Evolutionary conservation across 129 eudicot genomes (phyloP).

Genomic region (Arctium minus): DNA sequence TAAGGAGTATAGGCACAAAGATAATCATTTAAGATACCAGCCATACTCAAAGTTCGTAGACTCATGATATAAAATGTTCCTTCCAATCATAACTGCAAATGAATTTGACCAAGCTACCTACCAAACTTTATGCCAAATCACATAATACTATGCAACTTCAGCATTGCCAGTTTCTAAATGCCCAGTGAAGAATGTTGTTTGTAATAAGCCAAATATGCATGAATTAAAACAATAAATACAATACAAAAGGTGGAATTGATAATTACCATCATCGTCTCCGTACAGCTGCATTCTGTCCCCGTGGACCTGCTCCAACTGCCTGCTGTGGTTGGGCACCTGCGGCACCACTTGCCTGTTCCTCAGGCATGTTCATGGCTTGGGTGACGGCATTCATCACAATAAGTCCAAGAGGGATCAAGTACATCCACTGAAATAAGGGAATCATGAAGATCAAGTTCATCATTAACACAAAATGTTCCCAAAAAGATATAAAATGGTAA

Average conservation of each 20-base stretch:
- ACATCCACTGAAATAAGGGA: conserved; percentile 76
- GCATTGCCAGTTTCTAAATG: background rate
- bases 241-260: background rate
- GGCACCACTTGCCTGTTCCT: conserved; percentile 76
- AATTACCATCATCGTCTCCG: conserved; percentile 71
- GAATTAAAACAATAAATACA: background rate
- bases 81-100: too few relatives aligned
- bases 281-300: conserved; percentile 62
- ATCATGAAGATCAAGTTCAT: background rate
- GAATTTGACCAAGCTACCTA: too few relatives aligned
- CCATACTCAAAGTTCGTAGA: too few relatives aligned
- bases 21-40: too few relatives aligned
- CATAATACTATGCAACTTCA: background rate
- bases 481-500: background rate
- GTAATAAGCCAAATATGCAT: background rate
- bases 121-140: too few relatives aligned
- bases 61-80: too few relatives aligned
- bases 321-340: conserved; percentile 62
- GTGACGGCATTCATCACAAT: conserved; percentile 90
- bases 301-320: conserved; percentile 41
- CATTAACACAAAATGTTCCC: background rate
- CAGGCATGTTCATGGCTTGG: conserved; percentile 93
- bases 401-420: conserved; percentile 88
- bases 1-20: too few relatives aligned
- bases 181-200: background rate